Base-by-base conservation (phyloP, 2,329 filamentous ascomycete genomes). In the Ramularia collo-cygni region DNA sequence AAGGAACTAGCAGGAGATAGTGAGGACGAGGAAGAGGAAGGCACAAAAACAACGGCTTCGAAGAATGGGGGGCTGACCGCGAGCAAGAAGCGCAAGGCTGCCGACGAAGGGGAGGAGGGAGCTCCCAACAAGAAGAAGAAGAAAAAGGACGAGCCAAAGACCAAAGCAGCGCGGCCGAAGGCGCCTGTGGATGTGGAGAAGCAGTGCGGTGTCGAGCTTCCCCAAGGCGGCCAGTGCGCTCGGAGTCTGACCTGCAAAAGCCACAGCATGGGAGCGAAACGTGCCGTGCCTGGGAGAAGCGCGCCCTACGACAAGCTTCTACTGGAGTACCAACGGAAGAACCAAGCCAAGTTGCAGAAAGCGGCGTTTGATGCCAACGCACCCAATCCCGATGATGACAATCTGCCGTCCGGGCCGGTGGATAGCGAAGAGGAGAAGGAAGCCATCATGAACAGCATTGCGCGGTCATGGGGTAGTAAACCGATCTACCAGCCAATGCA, bases 261-360 rank as follows among this genome's bases (percentile, higher is more conserved):
- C 45, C 88, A 95, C 52, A 82, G 77, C 17, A 94, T 95, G 88
- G 87, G 88, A n/a, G 85, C 87, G 7, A 95, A 95, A 62, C 75
- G 88, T 49, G 82, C 83, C 2, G 88, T 95, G 2, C 83, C 85
- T 3, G 88, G 88, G 1, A 74, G 88, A 45, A 92, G 85, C 16
- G 68, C 93, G 38, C 88, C 88, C 1, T 95, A 94, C 59, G 88
- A 94, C 63, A 90, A 93, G 79, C 69, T 95, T 26, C 72, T 95
- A 31, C 53, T 58, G 42, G 68, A 71, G 40, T 72, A 72, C 46
- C 69, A 72, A 82, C 95, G 96, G 74, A 96, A 95, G 72, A 98
- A 98, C 56, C 92, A 96, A 64, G 92, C 92, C 15, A 94, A 95
- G 59, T 86, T 95, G 68, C 92, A 96, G 64, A 94, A 95, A 68